Base-by-base conservation (phyloP, 768 basidiomycete species). In the Leccinum subtestaceum region DNA sequence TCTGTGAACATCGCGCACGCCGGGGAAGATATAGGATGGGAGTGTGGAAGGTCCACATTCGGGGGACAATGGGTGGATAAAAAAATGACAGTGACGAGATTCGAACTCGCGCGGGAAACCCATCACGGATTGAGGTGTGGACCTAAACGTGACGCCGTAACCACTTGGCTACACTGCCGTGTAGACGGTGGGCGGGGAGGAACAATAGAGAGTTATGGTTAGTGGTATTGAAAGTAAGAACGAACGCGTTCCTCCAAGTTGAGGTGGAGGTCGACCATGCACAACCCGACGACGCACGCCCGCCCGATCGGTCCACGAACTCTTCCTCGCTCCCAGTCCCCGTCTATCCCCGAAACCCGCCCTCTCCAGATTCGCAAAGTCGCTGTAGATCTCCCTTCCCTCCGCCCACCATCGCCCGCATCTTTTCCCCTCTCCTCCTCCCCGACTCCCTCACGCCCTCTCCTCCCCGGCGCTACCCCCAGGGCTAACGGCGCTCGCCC, bases 131-230 rank as follows among this genome's bases (percentile, higher is more conserved):
- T 74, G 66, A 69, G 57, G 53, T 10, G 45, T 43, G 45, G 55
- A 72, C 79, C 79, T 80, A 80, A 80, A 80, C 80, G 80, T 81
- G 79, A 80, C 79, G 79, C 79, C 79, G 78, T 80, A 80, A 80
- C 79, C 79, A 80, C 79, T 80, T 80, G 79, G 79, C 79, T 80
- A 80, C 79, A 80, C 77, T 81, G 78, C 79, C 79, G 48, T 72
- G 15, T 0, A 8, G 29, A 5, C 2, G 0, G 0, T 0, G 0
- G 2, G 1, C 3, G 1, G 0, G 0, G 1, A 47, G 46, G 43
- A 27, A 45, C 12, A 17, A 43, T 53, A 5, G 6, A 1, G 21
- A 11, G 2, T 3, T 21, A 5, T 8, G 51, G 51, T 2, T 15
- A 1, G 17, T 15, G 32, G 32, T 5, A 29, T 49, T 23, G 31